Evolutionary conservation across 164 flowering plant genomes (phyloP).

Genomic region (Dillenia turbinata): DNA sequence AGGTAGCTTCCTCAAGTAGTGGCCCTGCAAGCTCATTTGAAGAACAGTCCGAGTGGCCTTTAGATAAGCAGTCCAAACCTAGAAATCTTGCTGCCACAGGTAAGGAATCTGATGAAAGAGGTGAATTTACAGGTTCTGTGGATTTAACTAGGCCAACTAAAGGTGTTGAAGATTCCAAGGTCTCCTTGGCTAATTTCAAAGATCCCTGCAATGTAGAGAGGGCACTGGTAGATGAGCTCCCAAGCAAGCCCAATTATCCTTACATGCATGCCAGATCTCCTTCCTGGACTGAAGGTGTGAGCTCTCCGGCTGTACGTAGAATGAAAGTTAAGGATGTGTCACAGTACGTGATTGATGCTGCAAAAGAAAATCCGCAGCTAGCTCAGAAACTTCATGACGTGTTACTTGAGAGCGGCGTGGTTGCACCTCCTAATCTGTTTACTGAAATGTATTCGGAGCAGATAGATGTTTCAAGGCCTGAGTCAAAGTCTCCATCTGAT

Average conservation of each 20-base stretch:
- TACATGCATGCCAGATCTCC: slow-evolving; percentile 76
- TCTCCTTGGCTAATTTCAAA: slow-evolving; percentile 14
- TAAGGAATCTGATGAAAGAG: slow-evolving; percentile 27
- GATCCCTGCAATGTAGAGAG: slow-evolving; percentile 26
- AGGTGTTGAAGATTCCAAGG: slow-evolving; percentile 28
- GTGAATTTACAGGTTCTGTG: slow-evolving; percentile 14
- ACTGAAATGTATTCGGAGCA: slow-evolving; percentile 50
- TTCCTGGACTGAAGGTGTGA: slow-evolving; percentile 96
- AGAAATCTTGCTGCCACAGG: slow-evolving; percentile 17
- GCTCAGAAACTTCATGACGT: slow-evolving; percentile 97
- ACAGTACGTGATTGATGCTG: slow-evolving; percentile 94
- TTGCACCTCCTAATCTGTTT: slow-evolving; percentile 82
- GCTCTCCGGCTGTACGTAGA: slow-evolving; percentile 76
- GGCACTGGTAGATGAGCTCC: slow-evolving; percentile 21
- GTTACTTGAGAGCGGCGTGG: slow-evolving; percentile 93
- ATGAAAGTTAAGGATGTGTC: slow-evolving; percentile 98
- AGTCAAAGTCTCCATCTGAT: slow-evolving; percentile 30
- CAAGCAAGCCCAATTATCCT: slow-evolving; percentile 37
- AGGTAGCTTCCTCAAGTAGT: slow-evolving; percentile 51
- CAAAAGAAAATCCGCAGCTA: slow-evolving; percentile 91
- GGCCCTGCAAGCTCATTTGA: slow-evolving; percentile 44
- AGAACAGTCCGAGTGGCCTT: slow-evolving; percentile 32
- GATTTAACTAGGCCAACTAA: slow-evolving; percentile 18
- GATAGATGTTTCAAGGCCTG: slow-evolving; percentile 21
- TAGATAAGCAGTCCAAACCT: slow-evolving; percentile 31